Conservation (phyloP, 805 yeast species). For the Vanderwaltozyma verrucispora region DNA sequence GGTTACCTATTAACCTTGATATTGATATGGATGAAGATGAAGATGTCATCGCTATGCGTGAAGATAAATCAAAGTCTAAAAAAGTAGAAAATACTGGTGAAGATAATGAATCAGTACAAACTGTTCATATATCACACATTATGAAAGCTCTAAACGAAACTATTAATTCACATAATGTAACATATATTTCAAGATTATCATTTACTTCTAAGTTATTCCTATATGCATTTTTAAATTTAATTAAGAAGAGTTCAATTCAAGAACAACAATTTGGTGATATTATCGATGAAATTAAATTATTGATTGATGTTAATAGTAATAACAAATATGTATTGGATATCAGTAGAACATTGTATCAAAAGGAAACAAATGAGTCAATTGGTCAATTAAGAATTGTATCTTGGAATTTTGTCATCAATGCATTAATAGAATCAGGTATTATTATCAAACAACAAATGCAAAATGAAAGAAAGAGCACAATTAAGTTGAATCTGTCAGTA, state of each 20-base stretch:
- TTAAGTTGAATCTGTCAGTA: conserved; percentile 58
- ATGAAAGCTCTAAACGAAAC: conserved; percentile 73
- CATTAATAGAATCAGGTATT: conserved; percentile 71
- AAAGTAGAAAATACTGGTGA: too few species aligned
- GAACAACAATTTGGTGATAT: conserved; percentile 70
- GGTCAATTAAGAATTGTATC: conserved; percentile 49
- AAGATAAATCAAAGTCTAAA: too few species aligned
- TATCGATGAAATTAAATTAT: conserved; percentile 59
- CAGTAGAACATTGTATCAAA: conserved; percentile 14
- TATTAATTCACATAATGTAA: conserved; percentile 59
- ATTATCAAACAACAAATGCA: conserved; percentile 54
- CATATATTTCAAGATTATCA: conserved; percentile 48
- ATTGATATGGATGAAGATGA: conserved; percentile 8
- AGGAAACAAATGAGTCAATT: conserved; percentile 25
- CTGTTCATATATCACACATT: conserved; percentile 64
- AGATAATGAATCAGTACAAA: conserved; percentile 30
- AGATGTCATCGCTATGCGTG: conserved; percentile 5
- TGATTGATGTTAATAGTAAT: conserved; percentile 34
- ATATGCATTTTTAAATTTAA: conserved; percentile 54
- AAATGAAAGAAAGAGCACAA: conserved; percentile 55
- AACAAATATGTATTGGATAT: conserved; percentile 22
- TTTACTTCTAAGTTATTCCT: conserved; percentile 63
- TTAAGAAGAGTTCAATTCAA: conserved; percentile 55
- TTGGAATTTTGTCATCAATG: conserved; percentile 44
- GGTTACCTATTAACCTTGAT: conserved; percentile 7